Base-by-base conservation (phyloP, 108 stramenopile species). In the Epithemia pelagica region DNA sequence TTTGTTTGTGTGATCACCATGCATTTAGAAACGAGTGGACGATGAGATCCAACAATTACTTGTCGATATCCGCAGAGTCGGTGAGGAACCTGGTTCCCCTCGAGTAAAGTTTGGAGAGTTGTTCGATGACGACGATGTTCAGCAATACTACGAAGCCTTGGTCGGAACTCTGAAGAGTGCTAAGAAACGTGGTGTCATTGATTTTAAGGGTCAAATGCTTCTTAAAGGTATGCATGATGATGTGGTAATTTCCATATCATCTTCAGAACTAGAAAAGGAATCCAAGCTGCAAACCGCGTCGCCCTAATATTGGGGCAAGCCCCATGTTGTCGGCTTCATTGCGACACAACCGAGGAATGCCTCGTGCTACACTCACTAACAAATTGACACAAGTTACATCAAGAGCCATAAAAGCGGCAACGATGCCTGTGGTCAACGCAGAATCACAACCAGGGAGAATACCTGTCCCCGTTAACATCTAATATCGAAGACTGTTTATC, bases 161-260 rank as follows among this genome's bases (percentile, higher is more conserved):
- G 86, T 94, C 26, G 92, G 92, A 1, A 94, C 92, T n/a, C 77
- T 94, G 33, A 87, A 86, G 60, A 76, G 77, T 54, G 92, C 92
- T 63, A 90, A 87, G 70, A 87, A 82, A 65, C 85, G 86, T 29
- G 88, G 88, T 21, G 52, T 89, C 25, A 85, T 94, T 28, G 74
- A 85, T 37, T 90, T 89, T 73, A 74, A 89, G 60, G 92, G 92
- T 21, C 88, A 89, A 66, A 86, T 94, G 76, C 74, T 94, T 2
- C 64, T 94, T 29, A 94, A 94, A 62, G 92, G 92, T 26, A 76
- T 83, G 59, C 86, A 87, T 67, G 92, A 94, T 68, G 65, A 87
- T 29, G 89, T 91, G 26, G 67, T 75, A 33, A 87, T 94, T 51
- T 79, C 82, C 5, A 74, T 90, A 59, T 37, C 76, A n/a, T n/a